Conservation (phyloP, 2,329 filamentous ascomycete genomes). For the Pyrenophora tritici-repentis region DNA sequence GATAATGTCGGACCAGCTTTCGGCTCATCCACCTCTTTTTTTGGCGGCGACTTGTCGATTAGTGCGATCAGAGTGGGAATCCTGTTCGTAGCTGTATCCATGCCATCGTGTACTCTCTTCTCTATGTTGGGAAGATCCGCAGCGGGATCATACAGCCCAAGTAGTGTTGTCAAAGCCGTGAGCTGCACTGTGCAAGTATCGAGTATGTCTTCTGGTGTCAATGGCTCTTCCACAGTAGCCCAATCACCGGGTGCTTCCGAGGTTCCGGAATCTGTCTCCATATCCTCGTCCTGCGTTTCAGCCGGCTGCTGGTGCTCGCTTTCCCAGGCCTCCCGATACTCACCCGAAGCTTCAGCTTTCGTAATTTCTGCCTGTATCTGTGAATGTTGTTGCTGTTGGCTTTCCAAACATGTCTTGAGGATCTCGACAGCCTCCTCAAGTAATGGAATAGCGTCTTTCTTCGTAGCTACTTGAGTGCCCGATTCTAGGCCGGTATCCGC, state of each 20-base stretch:
- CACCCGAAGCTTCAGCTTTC: conserved; percentile 31
- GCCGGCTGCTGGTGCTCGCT: conserved; percentile 14
- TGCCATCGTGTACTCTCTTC: conserved; percentile 63
- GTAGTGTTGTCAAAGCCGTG: conserved; percentile 49
- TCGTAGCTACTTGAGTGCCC: conserved; percentile 50
- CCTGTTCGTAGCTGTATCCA: conserved; percentile 58
- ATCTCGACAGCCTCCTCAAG: conserved; percentile 66
- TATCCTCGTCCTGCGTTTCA: conserved; percentile 17
- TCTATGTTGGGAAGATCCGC: conserved; percentile 55
- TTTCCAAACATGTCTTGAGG: conserved; percentile 57
- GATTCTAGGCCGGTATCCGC: conserved; percentile 64
- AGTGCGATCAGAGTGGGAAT: conserved; percentile 58
- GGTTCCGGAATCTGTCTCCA: conserved; percentile 32
- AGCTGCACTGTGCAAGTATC: conserved; percentile 71
- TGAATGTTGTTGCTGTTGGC: conserved; percentile 54
- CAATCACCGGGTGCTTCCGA: conserved; percentile 60
- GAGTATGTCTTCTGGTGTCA: conserved; percentile 67
- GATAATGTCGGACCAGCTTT: conserved; percentile 42
- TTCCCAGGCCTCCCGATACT: conserved; percentile 28
- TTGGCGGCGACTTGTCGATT: conserved; percentile 32
- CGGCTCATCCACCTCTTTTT: conserved; percentile 28
- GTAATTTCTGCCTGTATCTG: conserved; percentile 45
- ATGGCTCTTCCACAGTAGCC: conserved; percentile 68
- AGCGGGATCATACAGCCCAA: conserved; percentile 56
- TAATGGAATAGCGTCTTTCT: conserved; percentile 55